A percentile compares a stretch with the other conserved stretches of the same genome.
phyloP scores from a whole-genome alignment of 192 early-diverging fungal species.

The Linnemannia zychae region DNA sequence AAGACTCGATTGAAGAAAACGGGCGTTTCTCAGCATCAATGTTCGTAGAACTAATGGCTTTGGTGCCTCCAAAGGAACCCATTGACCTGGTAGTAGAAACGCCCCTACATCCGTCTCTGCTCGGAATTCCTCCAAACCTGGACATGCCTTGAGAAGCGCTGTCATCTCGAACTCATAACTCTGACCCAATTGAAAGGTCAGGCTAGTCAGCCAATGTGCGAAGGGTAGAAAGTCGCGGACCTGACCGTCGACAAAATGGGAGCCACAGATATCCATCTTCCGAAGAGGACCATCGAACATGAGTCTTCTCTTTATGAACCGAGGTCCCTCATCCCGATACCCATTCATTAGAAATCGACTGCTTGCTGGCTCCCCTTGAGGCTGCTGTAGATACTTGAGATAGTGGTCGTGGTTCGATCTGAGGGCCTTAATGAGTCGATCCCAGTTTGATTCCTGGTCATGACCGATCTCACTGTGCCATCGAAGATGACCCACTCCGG shows the following conservation, averaged over 20 bases:
- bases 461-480: not conserved
- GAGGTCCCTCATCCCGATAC: not conserved
- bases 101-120: constrained; percentile 1
- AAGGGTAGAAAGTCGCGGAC: not conserved
- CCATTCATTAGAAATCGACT: not conserved
- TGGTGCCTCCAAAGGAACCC: not conserved
- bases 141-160: not conserved
- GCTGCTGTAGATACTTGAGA: not conserved
- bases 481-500: not conserved
- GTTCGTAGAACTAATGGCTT: not conserved
- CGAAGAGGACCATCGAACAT: not conserved
- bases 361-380: not conserved
- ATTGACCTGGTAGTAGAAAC: not conserved
- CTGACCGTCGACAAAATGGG: constrained; percentile 2
- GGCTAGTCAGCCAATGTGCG: not conserved
- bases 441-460: not conserved
- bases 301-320: not conserved
- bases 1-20: not conserved
- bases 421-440: not conserved
- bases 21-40: not conserved
- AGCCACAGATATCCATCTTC: not conserved
- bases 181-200: not conserved
- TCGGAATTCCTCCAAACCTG: not conserved
- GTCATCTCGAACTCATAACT: not conserved
- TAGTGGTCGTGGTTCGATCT: not conserved